Evolutionary conservation across 2,329 filamentous ascomycete species (phyloP).

Genomic region (Penicillium brasilianum): DNA sequence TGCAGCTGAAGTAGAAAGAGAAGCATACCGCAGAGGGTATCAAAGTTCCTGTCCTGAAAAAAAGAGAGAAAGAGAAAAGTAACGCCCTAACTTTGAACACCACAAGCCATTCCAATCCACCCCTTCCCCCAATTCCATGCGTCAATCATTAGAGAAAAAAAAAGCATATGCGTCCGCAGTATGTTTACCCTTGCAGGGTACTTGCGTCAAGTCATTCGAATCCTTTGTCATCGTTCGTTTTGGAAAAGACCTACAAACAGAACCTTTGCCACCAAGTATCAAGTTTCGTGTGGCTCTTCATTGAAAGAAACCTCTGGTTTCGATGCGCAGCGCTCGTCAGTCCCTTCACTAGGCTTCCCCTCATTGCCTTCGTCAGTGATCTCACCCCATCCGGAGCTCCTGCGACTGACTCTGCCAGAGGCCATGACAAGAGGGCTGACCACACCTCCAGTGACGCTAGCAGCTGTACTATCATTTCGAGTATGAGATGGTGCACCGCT

Average conservation of each 20-base stretch:
- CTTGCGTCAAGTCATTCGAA: constrained; percentile 28
- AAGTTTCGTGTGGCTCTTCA: constrained; percentile 19
- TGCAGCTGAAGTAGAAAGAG: constrained; percentile 15
- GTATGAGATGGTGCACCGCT: constrained; percentile 79
- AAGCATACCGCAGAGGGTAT: constrained; percentile 32
- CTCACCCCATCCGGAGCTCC: constrained; percentile 53
- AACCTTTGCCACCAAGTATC: constrained; percentile 8
- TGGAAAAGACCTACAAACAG: neutral
- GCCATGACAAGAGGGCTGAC: constrained; percentile 62
- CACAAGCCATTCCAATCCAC: constrained; percentile 20
- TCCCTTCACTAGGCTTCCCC: constrained; percentile 31
- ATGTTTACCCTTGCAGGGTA: constrained; percentile 3
- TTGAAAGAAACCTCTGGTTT: constrained; percentile 22
- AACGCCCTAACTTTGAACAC: constrained; percentile 14
- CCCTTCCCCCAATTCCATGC: constrained; percentile 23
- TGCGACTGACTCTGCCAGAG: constrained; percentile 46
- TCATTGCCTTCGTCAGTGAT: constrained; percentile 46
- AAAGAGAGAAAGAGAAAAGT: neutral
- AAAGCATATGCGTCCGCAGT: constrained; percentile 9
- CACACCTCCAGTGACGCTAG: constrained; percentile 68
- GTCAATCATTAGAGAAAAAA: constrained; percentile 26
- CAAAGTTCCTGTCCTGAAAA: constrained; percentile 22
- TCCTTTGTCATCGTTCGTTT: constrained; percentile 13
- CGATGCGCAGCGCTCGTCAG: constrained; percentile 44
- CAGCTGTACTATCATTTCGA: constrained; percentile 79